Base-by-base conservation (phyloP, 2,329 filamentous ascomycete species). In the Zopfia rhizophila region DNA sequence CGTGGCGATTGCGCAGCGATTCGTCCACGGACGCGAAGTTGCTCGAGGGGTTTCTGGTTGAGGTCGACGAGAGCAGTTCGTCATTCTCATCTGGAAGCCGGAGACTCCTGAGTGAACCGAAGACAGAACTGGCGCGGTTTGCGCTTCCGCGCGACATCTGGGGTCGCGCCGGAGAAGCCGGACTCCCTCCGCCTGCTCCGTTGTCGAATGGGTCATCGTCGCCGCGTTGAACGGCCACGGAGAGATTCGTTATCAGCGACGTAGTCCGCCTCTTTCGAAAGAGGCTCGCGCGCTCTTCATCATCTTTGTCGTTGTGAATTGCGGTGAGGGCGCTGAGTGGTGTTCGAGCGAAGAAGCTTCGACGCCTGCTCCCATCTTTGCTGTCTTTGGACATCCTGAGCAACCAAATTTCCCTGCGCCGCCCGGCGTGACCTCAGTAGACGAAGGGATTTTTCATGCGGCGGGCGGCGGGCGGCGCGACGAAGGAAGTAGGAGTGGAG, bases 91-190 rank as follows among this genome's bases (percentile, higher is more conserved):
- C 78, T 39, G 74, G 65, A 5, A 78, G 78, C 40, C 79, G 78
- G 37, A 80, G 69, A 24, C 77, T 80, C 48, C 78, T 77, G 38
- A 85, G 68, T 1, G 83, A 85, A 27, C 81, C 82, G 63, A 86
- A 84, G 18, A 84, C 74, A 3, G 83, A 85, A 58, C 58, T 68
- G 37, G 62, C 30, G 39, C 66, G 66, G 48, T 58, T 66, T 24
- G 51, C 39, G 33, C 52, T 60, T 21, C 53, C 48, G 36, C 59
- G 63, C 29, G 60, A 62, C 8, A 63, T 46, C 5, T 35, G 46
- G 5, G 58, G 53, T 22, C 50, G 49, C 22, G 51, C 53, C 13
- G 45, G 52, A 14, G 25, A 51, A 12, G 51, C 41, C 55, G 21
- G 33, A 35, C 28, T 38, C n/a, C 13, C 33, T 23, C 46, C 38